Base-by-base conservation (phyloP, 2,329 filamentous ascomycete species). In the Fusarium sp. region DNA sequence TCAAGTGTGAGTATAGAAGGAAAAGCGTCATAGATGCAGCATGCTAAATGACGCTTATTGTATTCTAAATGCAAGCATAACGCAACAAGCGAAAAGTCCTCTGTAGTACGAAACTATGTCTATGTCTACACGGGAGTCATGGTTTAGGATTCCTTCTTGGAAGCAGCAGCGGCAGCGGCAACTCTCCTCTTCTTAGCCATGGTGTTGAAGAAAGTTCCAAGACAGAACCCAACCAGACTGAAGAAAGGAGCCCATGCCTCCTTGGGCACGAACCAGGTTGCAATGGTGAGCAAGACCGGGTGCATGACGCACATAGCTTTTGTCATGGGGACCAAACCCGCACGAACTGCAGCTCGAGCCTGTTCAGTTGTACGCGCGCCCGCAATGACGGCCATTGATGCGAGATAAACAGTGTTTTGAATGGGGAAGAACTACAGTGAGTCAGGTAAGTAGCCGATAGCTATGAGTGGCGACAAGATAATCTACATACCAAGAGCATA, bases 121-220 rank as follows among this genome's bases (percentile, higher is more conserved):
- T 50, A 13, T 9, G 16, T 24, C 31, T 50, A 13, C 7, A 38
- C 22, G 11, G 6, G 14, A n/a, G 12, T 14, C 12, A 20, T 3
- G n/a, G 22, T 18, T 6, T 39, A 39, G 9, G 33, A 39, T 14
- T 54, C 33, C 50, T 54, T 54, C 50, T 54, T 38, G 14, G 50
- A 54, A 39, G 50, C 50, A 3, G 50, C 50, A 88, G 61, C 48
- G 6, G 60, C 59, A 4, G 59, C 62, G 15, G 62, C 62, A 26
- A 31, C 61, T 26, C 41, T 57, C 28, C 62, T 65, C 48, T 57
- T 65, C 60, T 65, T 65, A 1, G 62, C 62, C 41, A 65, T 22
- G 9, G 62, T 65, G 50, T 65, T 65, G 15, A 65, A 65, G 20
- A 57, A 65, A 5, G 62, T 65, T 31, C 62, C 61, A 3, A 65